A percentile compares a stretch with the other conserved stretches of the same genome.
Conservation (phyloP, 768 basidiomycete species). For the Lentinula raphanica region DNA sequence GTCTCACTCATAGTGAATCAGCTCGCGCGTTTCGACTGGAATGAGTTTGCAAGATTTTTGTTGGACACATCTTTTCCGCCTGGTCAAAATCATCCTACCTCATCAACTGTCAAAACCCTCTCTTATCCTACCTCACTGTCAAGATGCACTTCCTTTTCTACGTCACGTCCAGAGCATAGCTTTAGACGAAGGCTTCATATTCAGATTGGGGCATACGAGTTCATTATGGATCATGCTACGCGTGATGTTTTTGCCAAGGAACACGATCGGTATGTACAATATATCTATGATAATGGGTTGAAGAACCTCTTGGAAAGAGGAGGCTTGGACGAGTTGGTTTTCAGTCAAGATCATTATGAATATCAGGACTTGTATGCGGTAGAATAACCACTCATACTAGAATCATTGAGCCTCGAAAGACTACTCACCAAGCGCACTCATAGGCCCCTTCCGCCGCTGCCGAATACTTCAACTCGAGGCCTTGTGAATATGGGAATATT, state of each 20-base stretch:
- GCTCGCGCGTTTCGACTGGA: not conserved
- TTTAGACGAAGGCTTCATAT: not conserved
- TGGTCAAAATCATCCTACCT: not conserved
- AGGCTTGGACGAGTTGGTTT: not conserved
- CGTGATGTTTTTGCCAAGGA: not conserved
- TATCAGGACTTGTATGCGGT: not conserved
- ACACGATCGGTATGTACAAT: not conserved
- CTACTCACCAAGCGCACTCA: too few relatives aligned
- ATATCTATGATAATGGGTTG: not conserved
- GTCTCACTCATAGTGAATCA: not conserved
- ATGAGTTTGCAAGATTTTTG: not conserved
- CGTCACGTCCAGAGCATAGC: not conserved
- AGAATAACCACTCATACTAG: too few relatives aligned
- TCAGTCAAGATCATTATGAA: not conserved
- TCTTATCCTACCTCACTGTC: not conserved
- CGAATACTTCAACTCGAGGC: too few relatives aligned
- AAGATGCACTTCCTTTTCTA: too few relatives aligned
- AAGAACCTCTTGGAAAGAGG: not conserved
- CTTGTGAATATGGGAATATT: too few relatives aligned
- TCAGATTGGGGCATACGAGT: not conserved
- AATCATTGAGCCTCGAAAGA: too few relatives aligned
- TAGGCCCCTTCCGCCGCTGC: too few relatives aligned
- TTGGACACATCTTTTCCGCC: not conserved
- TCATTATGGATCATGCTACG: not conserved
- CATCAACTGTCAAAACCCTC: not conserved